Evolutionary conservation across 768 basidiomycete genomes (phyloP), one percentile per base, ranked within the genome.

Genomic region (Auriscalpium microsporum): DNA sequence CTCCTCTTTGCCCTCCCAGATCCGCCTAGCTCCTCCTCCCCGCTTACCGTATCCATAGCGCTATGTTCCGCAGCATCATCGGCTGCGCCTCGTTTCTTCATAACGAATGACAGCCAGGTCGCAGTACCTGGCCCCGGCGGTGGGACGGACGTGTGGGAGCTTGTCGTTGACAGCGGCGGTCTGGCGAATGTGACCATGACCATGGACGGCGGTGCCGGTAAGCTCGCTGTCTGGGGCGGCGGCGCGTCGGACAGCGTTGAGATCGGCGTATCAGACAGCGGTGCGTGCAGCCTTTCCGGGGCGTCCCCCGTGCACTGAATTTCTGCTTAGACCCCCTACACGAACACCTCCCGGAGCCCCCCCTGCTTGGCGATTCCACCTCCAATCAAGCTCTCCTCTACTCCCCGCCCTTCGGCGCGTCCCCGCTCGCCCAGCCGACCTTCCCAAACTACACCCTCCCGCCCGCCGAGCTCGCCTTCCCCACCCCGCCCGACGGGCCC

Each of bases 371-470:
- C 3, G 90, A 92, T 65, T 82, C 86, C 1, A 87, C 88, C 2
- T 71, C 82, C 7, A 87, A 82, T 50, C 81, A 87, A 64, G 87
- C 81, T 0, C 67, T 92, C 33, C 62, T 91, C 10, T 89, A 87
- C 67, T 91, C 90, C 0, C 78, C 80, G 8, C 68, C 78, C 0
- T 82, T 82, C 57, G 61, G 70, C 8, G 54, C 70, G 0, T 56
- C 72, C 10, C 57, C 63, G 1, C 28, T 59, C 1, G 52, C 61
- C 6, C 59, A 67, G 42, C 82, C 86, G 1, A 70, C 68, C 23
- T 92, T 78, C 63, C 90, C 90, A 10, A 90, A 90, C 62, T 92
- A 88, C 65, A 84, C 84, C 2, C 76, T 92, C 1, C 82, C 84
- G 3, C 64, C 72, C 0, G 81, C 83, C 0, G 81, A 83, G 60